Evolutionary conservation across 2,329 filamentous ascomycete genomes (phyloP), one percentile per base, ranked within the genome.

Genomic region (Thermothelomyces thermophilus): DNA sequence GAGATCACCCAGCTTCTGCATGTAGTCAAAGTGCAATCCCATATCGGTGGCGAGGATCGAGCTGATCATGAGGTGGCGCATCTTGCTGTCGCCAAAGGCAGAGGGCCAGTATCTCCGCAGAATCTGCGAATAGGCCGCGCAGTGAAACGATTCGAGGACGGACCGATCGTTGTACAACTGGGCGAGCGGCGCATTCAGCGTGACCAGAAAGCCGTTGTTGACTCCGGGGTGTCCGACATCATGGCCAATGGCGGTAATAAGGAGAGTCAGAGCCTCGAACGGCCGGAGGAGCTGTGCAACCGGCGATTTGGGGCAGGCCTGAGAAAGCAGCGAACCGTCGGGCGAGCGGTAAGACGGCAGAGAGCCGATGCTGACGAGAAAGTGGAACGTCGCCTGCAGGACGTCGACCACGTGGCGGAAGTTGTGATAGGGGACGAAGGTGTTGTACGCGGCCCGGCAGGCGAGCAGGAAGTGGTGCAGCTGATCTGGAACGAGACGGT

Each of bases 31-130:
- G 68, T 98, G 93, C 6, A 95, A 71, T 7, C 90, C 90, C 93
- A 98, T 98, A 63, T 98, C 93, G 0, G 93, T 98, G 2, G 93
- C 89, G 20, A 98, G 73, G 52, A 98, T 97, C n/a, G 89, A 93
- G 66, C 89, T 95, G 61, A 96, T 97, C 84, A 97, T 93, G 6
- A 95, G 73, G 58, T 84, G 86, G 48, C 91, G 83, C 77, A 97
- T 87, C 51, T 83, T 83, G 41, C 77, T 76, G 60, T 93, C 84
- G 56, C 84, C 77, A 59, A 94, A 94, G 2, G 85, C 86, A 3
- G 79, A 74, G 0, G 90, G 89, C 93, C 93, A 98, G 66, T 97
- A 84, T 42, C 90, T 82, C 43, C 91, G 85, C 36, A 98, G 78
- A 34, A 98, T 95, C 64, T 97, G 93, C 0, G 90, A 96, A 63